Base-by-base conservation (phyloP, 2,329 filamentous ascomycete species). In the Calonectria multiphialidica region DNA sequence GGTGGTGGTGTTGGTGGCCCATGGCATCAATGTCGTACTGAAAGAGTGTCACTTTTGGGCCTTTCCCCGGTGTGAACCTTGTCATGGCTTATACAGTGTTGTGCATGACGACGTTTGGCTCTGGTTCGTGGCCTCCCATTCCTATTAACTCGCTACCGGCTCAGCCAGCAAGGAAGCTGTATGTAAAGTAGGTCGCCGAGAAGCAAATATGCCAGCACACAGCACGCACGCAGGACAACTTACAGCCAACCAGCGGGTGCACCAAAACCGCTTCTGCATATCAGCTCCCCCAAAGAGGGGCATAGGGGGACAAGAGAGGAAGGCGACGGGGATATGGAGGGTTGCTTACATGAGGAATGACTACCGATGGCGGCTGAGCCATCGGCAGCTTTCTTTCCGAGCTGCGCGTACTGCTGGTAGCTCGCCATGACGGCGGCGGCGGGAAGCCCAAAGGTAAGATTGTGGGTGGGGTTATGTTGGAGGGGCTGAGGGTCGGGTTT, bases 391-490 rank as follows among this genome's bases (percentile, higher is more conserved):
- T 73, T 71, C 64, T 79, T 79, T 49, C 75, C 76, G 70, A 79
- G 75, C 72, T 79, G 77, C 45, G 78, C 77, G 62, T 80, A 77
- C 59, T 79, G 76, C 69, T 80, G 77, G 75, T 77, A 80, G 73
- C 77, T 80, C 72, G 77, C 78, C 78, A 80, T 80, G 50, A 72
- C 72, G 66, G 73, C 72, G 66, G 73, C 74, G 66, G 70, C 68
- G 59, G 55, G 44, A 55, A 50, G 45, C 33, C 64, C 57, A 57
- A 57, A 44, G 40, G 61, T 33, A 35, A 61, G 66, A 70, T 63
- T 50, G 15, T n/a, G 63, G 49, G 70, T 68, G 72, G 69, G 64
- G 72, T 35, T 37, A 45, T 65, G 47, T 53, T 59, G 66, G 64
- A 49, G 69, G 45, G 74, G 55, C 55, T 62, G 42, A 68, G 33